These are phyloP conservation scores for Mucor sp. DNA, from an alignment of 371 early-diverging fungal species.

Conservation along the genomic window DNA sequence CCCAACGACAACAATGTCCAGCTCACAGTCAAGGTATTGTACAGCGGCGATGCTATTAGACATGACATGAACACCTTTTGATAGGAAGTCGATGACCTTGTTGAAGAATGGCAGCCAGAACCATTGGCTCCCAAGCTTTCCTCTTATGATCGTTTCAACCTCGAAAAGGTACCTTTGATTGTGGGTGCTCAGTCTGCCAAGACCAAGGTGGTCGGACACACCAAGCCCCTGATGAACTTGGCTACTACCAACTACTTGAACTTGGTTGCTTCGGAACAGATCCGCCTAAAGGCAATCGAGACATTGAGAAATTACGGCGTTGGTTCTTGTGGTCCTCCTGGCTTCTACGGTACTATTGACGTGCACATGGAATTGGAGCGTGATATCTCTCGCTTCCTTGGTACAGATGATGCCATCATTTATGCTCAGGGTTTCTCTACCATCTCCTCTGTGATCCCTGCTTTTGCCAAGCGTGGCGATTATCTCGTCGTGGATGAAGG, in stretches of 20 bases:
- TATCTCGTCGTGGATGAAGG: constrained; percentile 91
- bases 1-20: constrained; percentile 81
- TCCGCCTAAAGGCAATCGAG: constrained; percentile 87
- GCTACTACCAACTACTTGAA: constrained; percentile 92
- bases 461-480: constrained; percentile 98
- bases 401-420: constrained; percentile 90
- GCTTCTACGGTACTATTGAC: constrained; percentile 99
- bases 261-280: constrained; percentile 71
- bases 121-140: constrained; percentile 84
- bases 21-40: constrained; percentile 82
- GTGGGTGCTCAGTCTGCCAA: constrained; percentile 68
- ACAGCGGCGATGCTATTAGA: too few species aligned
- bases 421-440: constrained; percentile 98
- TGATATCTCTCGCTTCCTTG: constrained; percentile 87
- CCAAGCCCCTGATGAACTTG: constrained; percentile 74
- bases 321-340: constrained; percentile 99
- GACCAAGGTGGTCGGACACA: constrained; percentile 53
- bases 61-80: not conserved
- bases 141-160: constrained; percentile 73
- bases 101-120: constrained; percentile 97
- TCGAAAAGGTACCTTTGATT: constrained; percentile 82
- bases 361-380: constrained; percentile 97
- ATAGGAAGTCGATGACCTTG: constrained; percentile 76
- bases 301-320: constrained; percentile 98
- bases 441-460: constrained; percentile 94